These are phyloP conservation scores for Aspergillus persii DNA, from an alignment of 2,329 filamentous ascomycete genomes.

Conservation along the genomic window DNA sequence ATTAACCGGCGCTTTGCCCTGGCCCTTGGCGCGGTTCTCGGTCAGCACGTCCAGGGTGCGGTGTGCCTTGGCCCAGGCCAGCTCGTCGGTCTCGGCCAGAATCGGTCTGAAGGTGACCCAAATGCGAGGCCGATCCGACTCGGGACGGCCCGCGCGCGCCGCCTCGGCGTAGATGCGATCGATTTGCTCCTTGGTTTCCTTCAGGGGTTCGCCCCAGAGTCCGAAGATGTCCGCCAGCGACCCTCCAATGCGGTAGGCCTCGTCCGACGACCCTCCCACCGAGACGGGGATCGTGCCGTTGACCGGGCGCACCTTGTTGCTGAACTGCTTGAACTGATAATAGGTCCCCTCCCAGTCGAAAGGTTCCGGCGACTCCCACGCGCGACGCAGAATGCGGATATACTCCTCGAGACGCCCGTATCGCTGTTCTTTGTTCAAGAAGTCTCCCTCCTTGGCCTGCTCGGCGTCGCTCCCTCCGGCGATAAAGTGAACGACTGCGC, in stretches of 20 bases:
- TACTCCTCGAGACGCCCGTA: conserved; percentile 61
- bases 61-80: conserved; percentile 62
- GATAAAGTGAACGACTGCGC: conserved; percentile 63
- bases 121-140: conserved; percentile 56
- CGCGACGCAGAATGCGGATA: conserved; percentile 59
- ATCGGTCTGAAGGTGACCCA: conserved; percentile 66
- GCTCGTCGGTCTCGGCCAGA: conserved; percentile 59
- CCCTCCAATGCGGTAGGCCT: conserved; percentile 60
- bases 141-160: conserved; percentile 54
- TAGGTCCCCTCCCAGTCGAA: conserved; percentile 63
- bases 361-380: conserved; percentile 56
- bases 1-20: conserved; percentile 28
- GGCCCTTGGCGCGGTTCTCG: conserved; percentile 39
- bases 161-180: conserved; percentile 60
- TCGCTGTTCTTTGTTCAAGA: conserved; percentile 56
- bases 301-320: conserved; percentile 53
- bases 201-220: conserved; percentile 62
- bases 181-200: conserved; percentile 63
- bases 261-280: conserved; percentile 58
- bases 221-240: conserved; percentile 61
- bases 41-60: conserved; percentile 54
- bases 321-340: conserved; percentile 60
- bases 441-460: conserved; percentile 61
- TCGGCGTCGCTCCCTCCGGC: conserved; percentile 61
- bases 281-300: conserved; percentile 58